A percentile compares a stretch with the other conserved stretches of the same genome.
Evolutionary conservation across 768 basidiomycete genomes (phyloP).

Genomic region (Lactifluus volemus): DNA sequence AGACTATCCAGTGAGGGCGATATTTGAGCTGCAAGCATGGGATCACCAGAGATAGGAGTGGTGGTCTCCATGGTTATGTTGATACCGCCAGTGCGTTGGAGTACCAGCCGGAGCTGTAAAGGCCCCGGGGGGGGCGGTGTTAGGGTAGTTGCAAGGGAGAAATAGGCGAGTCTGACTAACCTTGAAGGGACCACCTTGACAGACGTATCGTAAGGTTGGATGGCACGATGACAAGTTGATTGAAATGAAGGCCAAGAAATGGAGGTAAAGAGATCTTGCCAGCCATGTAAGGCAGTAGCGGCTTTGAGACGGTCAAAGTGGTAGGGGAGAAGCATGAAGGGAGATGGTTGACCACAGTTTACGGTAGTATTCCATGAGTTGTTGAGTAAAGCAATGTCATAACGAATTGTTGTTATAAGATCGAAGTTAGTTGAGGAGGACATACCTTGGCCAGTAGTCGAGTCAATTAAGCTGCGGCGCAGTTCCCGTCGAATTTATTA

Average conservation of each 20-base stretch:
- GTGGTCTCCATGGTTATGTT: conserved; percentile 5
- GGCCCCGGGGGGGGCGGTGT: not conserved
- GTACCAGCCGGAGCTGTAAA: conserved; percentile 42
- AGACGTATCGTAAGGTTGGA: conserved; percentile 21
- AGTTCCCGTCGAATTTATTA: not conserved
- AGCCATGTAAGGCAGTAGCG: conserved; percentile 43
- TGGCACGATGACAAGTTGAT: conserved; percentile 37
- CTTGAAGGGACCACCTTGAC: conserved; percentile 14
- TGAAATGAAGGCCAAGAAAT: conserved; percentile 36
- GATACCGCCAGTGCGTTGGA: conserved; percentile 10
- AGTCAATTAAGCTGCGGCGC: not conserved
- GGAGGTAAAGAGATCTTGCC: conserved; percentile 32
- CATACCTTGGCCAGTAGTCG: not conserved
- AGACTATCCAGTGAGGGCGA: conserved; percentile 31
- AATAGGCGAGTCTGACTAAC: not conserved
- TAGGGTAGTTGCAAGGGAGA: not conserved
- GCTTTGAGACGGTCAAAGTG: conserved; percentile 52
- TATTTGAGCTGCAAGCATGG: conserved; percentile 13
- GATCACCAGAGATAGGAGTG: conserved; percentile 24
- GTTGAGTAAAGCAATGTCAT: conserved; percentile 40
- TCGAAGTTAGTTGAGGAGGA: conserved; percentile 15
- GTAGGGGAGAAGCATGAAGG: conserved; percentile 51
- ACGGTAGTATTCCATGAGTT: conserved; percentile 50
- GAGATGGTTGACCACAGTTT: conserved; percentile 39
- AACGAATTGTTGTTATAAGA: conserved; percentile 49